Evolutionary conservation across 1,284 basidiomycete genomes (phyloP), one percentile per base, ranked within the genome.

Genomic region (Ceratobasidium theobromae): DNA sequence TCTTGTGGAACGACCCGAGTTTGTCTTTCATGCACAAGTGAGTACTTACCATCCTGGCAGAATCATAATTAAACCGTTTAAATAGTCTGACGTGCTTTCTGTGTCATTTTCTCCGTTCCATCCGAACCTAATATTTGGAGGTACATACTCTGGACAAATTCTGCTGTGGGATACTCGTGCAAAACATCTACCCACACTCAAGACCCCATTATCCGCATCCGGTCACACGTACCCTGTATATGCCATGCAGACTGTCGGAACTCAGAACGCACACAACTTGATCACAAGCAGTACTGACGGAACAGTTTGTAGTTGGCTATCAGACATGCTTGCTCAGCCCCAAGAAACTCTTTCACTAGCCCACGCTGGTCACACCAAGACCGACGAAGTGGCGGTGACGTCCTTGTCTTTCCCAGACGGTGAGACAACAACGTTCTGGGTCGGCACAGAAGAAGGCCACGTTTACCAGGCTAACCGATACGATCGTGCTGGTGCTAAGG

Each of bases 221-320:
- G 95, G 97, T 0, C 97, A 99, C 74, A 98, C 96, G 1, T 96
- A 99, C 76, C 97, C 97, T 1, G 94, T 99, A 43, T 99, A 99
- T 79, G 90, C 91, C 0, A 94, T 99, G 85, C 88, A 92, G 72
- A 93, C 98, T 85, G 91, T 98, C 23, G 97, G 97, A 9, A 97
- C 95, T 2, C 95, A 98, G 75, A 98, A 99, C 75, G 97, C 97
- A 3, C 95, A 98, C 76, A 97, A 96, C 74, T 79, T 99, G 65
- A 93, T 99, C 67, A 94, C 94, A 16, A 93, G 91, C 70, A 95
- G 91, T 70, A 98, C 95, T 1, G 97, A 99, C 75, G 97, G 97
- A 0, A 89, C 89, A 23, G 91, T 99, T 2, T 99, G 97, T 76
- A 93, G 91, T 74, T 99, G 97, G 97, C 81, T 96, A 40, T 89